Evolutionary conservation across 495 filamentous ascomycete genomes (phyloP).

Genomic region (Wilcoxina mikolae): DNA sequence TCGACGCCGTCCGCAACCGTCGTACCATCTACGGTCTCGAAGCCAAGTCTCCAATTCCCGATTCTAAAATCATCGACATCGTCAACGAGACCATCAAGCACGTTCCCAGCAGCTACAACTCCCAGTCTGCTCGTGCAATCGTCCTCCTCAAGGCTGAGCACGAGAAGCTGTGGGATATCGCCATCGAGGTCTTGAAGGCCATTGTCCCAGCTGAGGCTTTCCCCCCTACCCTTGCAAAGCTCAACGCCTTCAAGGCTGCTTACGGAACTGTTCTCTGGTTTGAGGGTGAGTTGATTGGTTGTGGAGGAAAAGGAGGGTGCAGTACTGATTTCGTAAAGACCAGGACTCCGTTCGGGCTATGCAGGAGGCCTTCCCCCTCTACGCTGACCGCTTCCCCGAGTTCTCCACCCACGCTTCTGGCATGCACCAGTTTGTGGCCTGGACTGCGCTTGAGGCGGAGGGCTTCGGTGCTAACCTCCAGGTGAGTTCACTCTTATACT

Average conservation of each 20-base stretch:
- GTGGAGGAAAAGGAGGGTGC: neutral
- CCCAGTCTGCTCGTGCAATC: constrained; percentile 46
- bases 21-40: constrained; percentile 46
- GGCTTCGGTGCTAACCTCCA: constrained; percentile 60
- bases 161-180: constrained; percentile 50
- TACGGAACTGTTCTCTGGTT: constrained; percentile 39
- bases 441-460: constrained; percentile 53
- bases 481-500: neutral
- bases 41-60: constrained; percentile 40
- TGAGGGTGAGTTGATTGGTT: constrained; percentile 27
- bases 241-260: constrained; percentile 40
- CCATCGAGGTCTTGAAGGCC: constrained; percentile 38
- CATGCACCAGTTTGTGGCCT: constrained; percentile 54
- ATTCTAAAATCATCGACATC: constrained; percentile 41
- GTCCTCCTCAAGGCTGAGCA: constrained; percentile 49
- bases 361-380: constrained; percentile 40
- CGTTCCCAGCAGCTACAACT: constrained; percentile 46
- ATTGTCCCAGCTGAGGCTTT: constrained; percentile 43
- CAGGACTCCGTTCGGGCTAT: constrained; percentile 35
- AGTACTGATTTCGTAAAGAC: constrained; percentile 33
- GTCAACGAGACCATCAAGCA: constrained; percentile 40
- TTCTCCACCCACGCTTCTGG: constrained; percentile 48
- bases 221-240: constrained; percentile 34
- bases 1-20: constrained; percentile 41
- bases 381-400: constrained; percentile 47